Percentiles rank a stretch among this genome's conserved stretches.
Evolutionary conservation across 176 grass and related monocot genomes (phyloP).

Genomic region (Oryza glumipatula): DNA sequence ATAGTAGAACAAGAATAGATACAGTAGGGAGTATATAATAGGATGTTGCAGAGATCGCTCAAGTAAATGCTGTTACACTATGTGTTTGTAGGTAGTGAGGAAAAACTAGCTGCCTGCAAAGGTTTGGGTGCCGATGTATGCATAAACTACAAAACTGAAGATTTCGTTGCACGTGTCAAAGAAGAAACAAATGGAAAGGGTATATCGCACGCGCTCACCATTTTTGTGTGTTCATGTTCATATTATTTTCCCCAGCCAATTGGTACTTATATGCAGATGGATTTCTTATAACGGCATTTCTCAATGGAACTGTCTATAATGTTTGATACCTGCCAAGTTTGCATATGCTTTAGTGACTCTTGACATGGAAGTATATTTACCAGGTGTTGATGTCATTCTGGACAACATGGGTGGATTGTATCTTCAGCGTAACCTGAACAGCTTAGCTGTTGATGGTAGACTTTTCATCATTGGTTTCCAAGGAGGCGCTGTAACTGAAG

Average conservation of each 20-base stretch:
- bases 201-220: constrained; percentile 26
- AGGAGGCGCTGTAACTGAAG: constrained; percentile 55
- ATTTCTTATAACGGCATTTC: background rate
- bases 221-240: background rate
- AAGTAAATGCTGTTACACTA: constrained; percentile 2
- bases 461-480: constrained; percentile 87
- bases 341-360: background rate
- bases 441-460: constrained; percentile 77
- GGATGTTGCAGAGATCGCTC: background rate
- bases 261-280: background rate
- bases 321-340: constrained; percentile 3
- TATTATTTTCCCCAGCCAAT: background rate
- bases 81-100: constrained; percentile 57
- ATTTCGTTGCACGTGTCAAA: constrained; percentile 73
- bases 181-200: constrained; percentile 83
- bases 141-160: constrained; percentile 94
- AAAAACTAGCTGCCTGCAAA: constrained; percentile 80
- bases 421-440: constrained; percentile 70
- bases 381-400: constrained; percentile 86
- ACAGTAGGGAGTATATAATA: background rate
- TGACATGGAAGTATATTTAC: constrained; percentile 15
- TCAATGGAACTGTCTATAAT: background rate
- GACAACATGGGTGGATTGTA: constrained; percentile 76
- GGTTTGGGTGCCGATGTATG: constrained; percentile 80
- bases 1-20: background rate